Conservation (phyloP, 148 eudicot species). For the Persicaria tinctoria region DNA sequence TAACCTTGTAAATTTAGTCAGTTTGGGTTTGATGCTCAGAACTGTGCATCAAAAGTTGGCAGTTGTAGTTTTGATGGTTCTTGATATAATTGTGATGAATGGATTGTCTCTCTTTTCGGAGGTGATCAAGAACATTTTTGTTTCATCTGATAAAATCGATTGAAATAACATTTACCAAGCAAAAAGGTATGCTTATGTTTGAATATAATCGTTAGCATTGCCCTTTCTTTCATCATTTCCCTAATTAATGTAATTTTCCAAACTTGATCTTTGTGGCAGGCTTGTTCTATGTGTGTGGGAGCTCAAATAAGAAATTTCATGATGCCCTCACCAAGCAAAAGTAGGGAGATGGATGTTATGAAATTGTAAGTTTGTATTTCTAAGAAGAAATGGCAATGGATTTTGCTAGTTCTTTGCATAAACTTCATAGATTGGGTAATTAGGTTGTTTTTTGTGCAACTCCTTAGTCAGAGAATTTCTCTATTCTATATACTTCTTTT, state of each 20-base stretch:
- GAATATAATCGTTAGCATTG: not conserved
- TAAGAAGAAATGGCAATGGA: not conserved
- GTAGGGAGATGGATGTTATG: conserved; percentile 89
- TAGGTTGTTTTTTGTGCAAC: no score
- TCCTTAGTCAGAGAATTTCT: no score
- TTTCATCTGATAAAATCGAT: not conserved
- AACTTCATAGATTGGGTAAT: not conserved
- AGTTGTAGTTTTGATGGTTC: not conserved
- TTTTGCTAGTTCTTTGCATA: conserved; percentile 2
- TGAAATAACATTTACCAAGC: not conserved
- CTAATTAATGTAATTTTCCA: not conserved
- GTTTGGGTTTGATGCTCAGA: not conserved
- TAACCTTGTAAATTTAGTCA: not conserved
- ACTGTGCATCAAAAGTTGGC: not conserved
- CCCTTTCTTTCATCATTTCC: not conserved
- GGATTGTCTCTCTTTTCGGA: not conserved
- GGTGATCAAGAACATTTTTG: not conserved
- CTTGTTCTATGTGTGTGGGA: not conserved
- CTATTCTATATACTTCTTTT: no score
- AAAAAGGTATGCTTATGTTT: not conserved
- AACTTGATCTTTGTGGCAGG: not conserved
- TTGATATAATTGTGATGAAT: not conserved
- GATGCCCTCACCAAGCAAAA: conserved; percentile 85
- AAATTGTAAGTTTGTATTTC: conserved; percentile 50
- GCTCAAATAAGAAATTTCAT: not conserved